phyloP scores from a whole-genome alignment of 306 rosid genomes.

The Benincasa hispida region DNA sequence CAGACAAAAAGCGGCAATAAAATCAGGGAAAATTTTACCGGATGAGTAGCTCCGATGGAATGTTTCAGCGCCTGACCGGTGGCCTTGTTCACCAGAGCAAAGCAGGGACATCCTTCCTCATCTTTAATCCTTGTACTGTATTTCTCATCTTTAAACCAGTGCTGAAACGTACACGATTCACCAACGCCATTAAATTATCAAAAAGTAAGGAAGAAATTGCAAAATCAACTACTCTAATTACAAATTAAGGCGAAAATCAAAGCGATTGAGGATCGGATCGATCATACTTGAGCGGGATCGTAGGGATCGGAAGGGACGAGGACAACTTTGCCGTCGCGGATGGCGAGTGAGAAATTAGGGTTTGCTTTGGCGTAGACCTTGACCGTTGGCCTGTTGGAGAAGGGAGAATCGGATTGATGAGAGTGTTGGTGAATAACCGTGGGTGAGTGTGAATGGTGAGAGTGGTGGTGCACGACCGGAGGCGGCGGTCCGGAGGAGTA shows the following conservation, averaged over 20 bases:
- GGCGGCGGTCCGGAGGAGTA: constrained; percentile 20
- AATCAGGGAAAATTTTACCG: constrained; percentile 28
- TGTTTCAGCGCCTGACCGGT: constrained; percentile 78
- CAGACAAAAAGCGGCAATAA: neutral
- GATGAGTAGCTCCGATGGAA: constrained; percentile 50
- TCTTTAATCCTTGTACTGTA: constrained; percentile 80
- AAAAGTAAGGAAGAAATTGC: neutral
- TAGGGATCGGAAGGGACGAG: constrained; percentile 40
- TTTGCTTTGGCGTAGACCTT: constrained; percentile 38
- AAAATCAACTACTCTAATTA: neutral
- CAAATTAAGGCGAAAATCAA: neutral
- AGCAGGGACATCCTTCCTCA: constrained; percentile 56
- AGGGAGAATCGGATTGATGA: constrained; percentile 10
- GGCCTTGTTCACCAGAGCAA: constrained; percentile 64
- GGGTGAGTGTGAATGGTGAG: constrained; percentile 13
- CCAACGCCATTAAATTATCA: neutral
- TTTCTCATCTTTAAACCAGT: constrained; percentile 82
- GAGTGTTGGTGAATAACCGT: constrained; percentile 10
- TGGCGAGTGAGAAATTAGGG: constrained; percentile 40
- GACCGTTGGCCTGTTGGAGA: constrained; percentile 26
- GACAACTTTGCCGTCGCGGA: constrained; percentile 39
- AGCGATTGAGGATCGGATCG: neutral
- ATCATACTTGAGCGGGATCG: constrained; percentile 38
- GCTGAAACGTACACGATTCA: constrained; percentile 30
- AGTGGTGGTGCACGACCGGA: constrained; percentile 11